phyloP scores from a whole-genome alignment of 495 filamentous ascomycete genomes.

The Aspergillus nanangensis region DNA sequence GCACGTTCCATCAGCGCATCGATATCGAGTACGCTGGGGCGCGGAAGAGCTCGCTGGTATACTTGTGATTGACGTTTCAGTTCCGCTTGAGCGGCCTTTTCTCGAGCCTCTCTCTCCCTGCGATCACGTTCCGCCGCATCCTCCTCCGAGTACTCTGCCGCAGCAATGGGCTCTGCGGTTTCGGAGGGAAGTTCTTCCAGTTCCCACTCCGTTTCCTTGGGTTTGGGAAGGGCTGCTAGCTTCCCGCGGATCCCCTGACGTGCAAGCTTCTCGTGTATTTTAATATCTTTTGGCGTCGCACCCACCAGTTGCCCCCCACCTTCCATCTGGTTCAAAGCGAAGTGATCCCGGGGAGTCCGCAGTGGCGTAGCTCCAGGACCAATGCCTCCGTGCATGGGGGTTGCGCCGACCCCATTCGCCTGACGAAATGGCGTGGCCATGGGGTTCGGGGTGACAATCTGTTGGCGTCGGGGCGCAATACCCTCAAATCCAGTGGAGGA shows the following conservation, averaged over 20 bases:
- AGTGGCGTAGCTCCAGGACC: slow-evolving; percentile 79
- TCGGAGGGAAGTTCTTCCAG: slow-evolving; percentile 85
- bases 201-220: slow-evolving; percentile 87
- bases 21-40: slow-evolving; percentile 70
- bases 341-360: slow-evolving; percentile 85
- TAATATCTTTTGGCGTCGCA: slow-evolving; percentile 74
- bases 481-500: slow-evolving; percentile 88
- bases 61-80: slow-evolving; percentile 83
- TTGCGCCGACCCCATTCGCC: slow-evolving; percentile 64
- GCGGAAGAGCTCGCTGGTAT: slow-evolving; percentile 77
- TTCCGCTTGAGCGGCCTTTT: slow-evolving; percentile 71
- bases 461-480: slow-evolving; percentile 72
- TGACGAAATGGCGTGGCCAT: slow-evolving; percentile 85
- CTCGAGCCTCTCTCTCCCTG: slow-evolving; percentile 59
- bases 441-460: slow-evolving; percentile 87
- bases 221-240: slow-evolving; percentile 82
- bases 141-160: slow-evolving; percentile 60
- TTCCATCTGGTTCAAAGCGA: slow-evolving; percentile 71
- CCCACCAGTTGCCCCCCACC: slow-evolving; percentile 60
- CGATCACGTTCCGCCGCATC: slow-evolving; percentile 81
- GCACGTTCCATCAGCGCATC: slow-evolving; percentile 61
- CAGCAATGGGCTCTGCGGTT: slow-evolving; percentile 54
- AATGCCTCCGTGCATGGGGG: slow-evolving; percentile 54
- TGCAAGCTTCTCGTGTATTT: slow-evolving; percentile 64
- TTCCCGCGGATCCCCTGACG: slow-evolving; percentile 63